phyloP scores from a whole-genome alignment of 2,329 filamentous ascomycete genomes.

The Epicoccum sorghinum region DNA sequence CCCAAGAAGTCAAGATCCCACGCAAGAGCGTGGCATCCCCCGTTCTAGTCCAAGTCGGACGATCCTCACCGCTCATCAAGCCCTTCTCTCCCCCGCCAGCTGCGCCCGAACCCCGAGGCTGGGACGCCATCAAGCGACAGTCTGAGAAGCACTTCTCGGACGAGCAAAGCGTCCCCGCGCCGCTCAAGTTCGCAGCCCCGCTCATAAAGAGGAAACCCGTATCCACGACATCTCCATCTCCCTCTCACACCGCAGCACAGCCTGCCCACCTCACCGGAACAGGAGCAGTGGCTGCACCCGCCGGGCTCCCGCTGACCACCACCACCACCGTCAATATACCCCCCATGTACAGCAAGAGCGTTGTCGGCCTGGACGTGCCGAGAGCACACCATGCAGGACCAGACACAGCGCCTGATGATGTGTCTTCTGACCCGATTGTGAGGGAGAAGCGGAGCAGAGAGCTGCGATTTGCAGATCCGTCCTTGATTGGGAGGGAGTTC shows the following conservation, averaged over 20 bases:
- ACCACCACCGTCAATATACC: constrained; percentile 21
- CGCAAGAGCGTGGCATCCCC: constrained; percentile 11
- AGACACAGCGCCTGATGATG: constrained; percentile 15
- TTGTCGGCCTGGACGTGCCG: constrained; percentile 27
- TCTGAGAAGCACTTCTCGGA: constrained; percentile 14
- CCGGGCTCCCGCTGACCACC: constrained; percentile 27
- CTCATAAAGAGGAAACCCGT: constrained; percentile 23
- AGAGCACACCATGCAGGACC: constrained; percentile 7
- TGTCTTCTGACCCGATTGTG: constrained; percentile 15
- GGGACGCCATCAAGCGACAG: constrained; percentile 38
- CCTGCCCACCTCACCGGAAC: constrained; percentile 23
- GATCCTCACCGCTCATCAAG: constrained; percentile 7
- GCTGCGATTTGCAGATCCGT: constrained; percentile 29
- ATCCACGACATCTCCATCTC: not conserved
- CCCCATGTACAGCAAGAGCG: constrained; percentile 17
- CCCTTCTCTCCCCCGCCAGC: constrained; percentile 14
- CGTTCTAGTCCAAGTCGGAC: constrained; percentile 12
- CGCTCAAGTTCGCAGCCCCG: constrained; percentile 13
- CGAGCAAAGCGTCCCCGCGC: constrained; percentile 11
- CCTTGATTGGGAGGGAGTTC: constrained; percentile 23
- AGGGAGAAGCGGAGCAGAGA: constrained; percentile 29
- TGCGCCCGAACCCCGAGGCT: constrained; percentile 29
- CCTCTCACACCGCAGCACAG: constrained; percentile 19
- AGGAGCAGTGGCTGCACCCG: constrained; percentile 22
- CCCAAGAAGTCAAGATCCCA: constrained; percentile 15